phyloP scores from a whole-genome alignment of 208 protist species.

The Trypanosoma conorhini region DNA sequence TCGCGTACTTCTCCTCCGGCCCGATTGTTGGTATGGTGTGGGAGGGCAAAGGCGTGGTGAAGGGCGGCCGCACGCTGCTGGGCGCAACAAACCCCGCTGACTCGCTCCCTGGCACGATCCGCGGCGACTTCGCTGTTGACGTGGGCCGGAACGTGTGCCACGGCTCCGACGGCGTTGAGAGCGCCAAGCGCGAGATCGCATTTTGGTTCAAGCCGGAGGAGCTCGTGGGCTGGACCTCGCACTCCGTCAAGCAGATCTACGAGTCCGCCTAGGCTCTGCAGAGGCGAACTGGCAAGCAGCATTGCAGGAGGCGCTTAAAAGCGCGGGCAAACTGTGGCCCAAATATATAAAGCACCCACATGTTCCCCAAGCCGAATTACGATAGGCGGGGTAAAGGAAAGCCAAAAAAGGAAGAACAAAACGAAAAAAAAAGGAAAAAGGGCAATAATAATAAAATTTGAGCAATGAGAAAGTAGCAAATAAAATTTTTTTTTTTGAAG shows the following conservation, averaged over 20 bases:
- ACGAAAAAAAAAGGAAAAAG: not conserved
- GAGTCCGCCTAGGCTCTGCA: constrained; percentile 41
- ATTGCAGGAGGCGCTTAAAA: not conserved
- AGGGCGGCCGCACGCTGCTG: constrained; percentile 93
- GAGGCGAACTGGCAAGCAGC: not conserved
- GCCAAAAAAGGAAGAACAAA: constrained; percentile 4
- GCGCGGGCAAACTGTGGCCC: not conserved
- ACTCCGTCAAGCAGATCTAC: constrained; percentile 84
- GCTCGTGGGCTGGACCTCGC: constrained; percentile 78
- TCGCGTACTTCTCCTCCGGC: constrained; percentile 96
- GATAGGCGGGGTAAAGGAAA: no score
- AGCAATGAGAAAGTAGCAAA: not conserved
- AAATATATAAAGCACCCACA: not conserved
- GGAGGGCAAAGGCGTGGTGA: constrained; percentile 96
- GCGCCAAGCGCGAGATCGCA: constrained; percentile 94
- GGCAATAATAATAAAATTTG: not conserved
- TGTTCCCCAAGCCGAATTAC: no score
- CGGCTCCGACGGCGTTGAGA: constrained; percentile 95
- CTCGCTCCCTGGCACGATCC: constrained; percentile 95
- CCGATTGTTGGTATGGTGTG: constrained; percentile 98
- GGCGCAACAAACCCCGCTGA: constrained; percentile 96
- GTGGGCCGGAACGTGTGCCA: constrained; percentile 98
- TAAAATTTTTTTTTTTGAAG: not conserved
- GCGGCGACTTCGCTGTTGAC: constrained; percentile 96
- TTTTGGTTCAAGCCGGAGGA: constrained; percentile 97